phyloP scores from a whole-genome alignment of 352 stramenopile species.

The Bremia lactucae region DNA sequence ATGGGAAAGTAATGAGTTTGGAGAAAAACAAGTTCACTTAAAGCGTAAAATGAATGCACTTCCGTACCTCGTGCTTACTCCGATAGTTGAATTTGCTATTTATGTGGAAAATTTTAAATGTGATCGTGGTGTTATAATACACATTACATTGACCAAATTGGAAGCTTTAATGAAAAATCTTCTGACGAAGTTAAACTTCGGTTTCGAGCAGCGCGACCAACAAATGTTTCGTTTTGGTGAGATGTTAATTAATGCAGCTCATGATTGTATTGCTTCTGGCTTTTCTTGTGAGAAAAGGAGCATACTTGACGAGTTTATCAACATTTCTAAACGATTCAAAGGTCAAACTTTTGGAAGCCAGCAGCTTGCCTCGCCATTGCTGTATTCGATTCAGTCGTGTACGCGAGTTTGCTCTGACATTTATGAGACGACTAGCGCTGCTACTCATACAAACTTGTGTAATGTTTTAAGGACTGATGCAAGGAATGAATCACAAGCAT shows the following conservation, averaged over 20 bases:
- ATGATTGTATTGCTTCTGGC: slow-evolving; percentile 4
- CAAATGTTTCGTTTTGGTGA: slow-evolving; percentile 15
- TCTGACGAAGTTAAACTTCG: slow-evolving; percentile 2
- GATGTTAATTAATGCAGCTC: slow-evolving; percentile 9
- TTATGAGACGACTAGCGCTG: slow-evolving; percentile 1
- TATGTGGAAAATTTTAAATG: slow-evolving; percentile 16
- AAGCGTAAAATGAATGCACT: slow-evolving; percentile 21
- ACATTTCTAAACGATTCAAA: slow-evolving; percentile 7
- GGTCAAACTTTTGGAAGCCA: slow-evolving; percentile 12
- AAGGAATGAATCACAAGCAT: slow-evolving; percentile 1
- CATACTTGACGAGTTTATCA: slow-evolving; percentile 18
- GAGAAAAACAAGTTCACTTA: slow-evolving; percentile 25
- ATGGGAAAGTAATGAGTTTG: slow-evolving; percentile 12
- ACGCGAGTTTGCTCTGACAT: background rate
- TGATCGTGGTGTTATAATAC: slow-evolving; percentile 3
- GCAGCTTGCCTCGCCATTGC: slow-evolving; percentile 6
- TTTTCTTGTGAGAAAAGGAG: slow-evolving; percentile 1
- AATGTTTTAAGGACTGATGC: slow-evolving; percentile 4
- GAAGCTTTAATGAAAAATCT: slow-evolving; percentile 12
- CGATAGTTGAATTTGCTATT: slow-evolving; percentile 32
- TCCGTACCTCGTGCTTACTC: slow-evolving; percentile 31
- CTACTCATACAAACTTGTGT: slow-evolving; percentile 1
- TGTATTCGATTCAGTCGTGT: slow-evolving; percentile 13
- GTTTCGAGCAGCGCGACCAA: background rate
- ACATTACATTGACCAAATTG: slow-evolving; percentile 4